phyloP scores from a whole-genome alignment of 129 eudicot species.

The Gnaphalium uliginosum region DNA sequence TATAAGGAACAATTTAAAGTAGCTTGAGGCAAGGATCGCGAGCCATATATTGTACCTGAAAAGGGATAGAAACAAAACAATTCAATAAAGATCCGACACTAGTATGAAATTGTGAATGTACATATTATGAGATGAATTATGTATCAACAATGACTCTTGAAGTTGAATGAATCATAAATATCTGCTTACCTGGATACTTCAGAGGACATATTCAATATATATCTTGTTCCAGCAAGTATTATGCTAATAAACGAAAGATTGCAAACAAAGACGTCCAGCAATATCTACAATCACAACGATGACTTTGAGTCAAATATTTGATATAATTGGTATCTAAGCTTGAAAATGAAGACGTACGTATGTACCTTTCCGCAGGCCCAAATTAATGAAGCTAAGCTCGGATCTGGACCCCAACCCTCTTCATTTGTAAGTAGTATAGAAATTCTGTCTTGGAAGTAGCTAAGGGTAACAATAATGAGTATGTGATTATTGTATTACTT shows the following conservation, averaged over 20 bases:
- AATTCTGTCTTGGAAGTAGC: slow-evolving; percentile 52
- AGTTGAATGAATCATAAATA: background rate
- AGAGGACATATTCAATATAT: slow-evolving; percentile 34
- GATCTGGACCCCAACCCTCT: slow-evolving; percentile 33
- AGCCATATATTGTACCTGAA: slow-evolving; percentile 58
- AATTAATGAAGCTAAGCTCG: slow-evolving; percentile 37
- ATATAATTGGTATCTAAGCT: background rate
- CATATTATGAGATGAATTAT: background rate
- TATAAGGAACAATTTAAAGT: slow-evolving; percentile 67
- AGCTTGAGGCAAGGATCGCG: slow-evolving; percentile 71
- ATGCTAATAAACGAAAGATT: slow-evolving; percentile 48
- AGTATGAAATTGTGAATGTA: background rate
- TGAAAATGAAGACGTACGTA: slow-evolving; percentile 7
- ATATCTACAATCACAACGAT: slow-evolving; percentile 39
- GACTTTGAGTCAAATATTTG: slow-evolving; percentile 8
- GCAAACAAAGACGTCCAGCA: slow-evolving; percentile 48
- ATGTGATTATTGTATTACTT: slow-evolving; percentile 18
- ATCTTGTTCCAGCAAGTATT: slow-evolving; percentile 48
- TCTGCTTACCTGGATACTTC: slow-evolving; percentile 40
- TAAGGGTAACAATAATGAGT: slow-evolving; percentile 39
- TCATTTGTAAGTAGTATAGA: slow-evolving; percentile 43
- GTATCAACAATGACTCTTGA: background rate
- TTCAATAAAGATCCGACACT: background rate
- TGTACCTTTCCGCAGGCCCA: slow-evolving; percentile 51
- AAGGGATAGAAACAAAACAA: background rate